Evolutionary conservation across 371 early-diverging fungal genomes (phyloP).

Genomic region (Actinomortierella ambigua): DNA sequence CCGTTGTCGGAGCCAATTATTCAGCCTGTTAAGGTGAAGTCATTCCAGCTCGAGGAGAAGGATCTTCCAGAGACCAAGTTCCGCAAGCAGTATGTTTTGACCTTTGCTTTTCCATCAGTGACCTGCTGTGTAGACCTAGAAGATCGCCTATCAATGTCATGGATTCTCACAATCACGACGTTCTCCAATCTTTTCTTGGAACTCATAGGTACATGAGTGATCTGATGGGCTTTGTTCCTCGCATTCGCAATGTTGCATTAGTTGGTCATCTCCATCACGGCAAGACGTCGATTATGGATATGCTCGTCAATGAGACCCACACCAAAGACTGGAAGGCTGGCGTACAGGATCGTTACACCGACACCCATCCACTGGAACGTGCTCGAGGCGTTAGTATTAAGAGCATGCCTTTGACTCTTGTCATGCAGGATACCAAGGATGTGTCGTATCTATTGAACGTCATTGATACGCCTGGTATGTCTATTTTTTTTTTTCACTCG

Average conservation of each 20-base stretch:
- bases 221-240: conserved; percentile 80
- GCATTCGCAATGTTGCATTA: conserved; percentile 87
- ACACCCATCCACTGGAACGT: conserved; percentile 91
- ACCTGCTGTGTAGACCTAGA: too few species aligned
- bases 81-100: conserved; percentile 82
- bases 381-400: conserved; percentile 91
- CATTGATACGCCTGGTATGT: conserved; percentile 91
- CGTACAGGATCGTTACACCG: conserved; percentile 83
- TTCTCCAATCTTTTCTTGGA: too few species aligned
- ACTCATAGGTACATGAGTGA: conserved; percentile 81
- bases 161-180: too few species aligned
- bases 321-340: conserved; percentile 64
- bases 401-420: conserved; percentile 91
- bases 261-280: conserved; percentile 98
- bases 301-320: conserved; percentile 91
- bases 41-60: conserved; percentile 85
- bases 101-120: too few species aligned
- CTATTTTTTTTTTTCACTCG: conserved; percentile 11
- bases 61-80: conserved; percentile 84
- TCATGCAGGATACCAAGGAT: conserved; percentile 84
- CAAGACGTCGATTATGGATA: conserved; percentile 93
- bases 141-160: too few species aligned
- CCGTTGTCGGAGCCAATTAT: conserved; percentile 95
- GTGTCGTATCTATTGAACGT: conserved; percentile 92
- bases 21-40: conserved; percentile 86